Percentiles rank a stretch among this genome's conserved stretches.
Evolutionary conservation across 306 rosid genomes (phyloP).

Genomic region (Sicyos baderoa): DNA sequence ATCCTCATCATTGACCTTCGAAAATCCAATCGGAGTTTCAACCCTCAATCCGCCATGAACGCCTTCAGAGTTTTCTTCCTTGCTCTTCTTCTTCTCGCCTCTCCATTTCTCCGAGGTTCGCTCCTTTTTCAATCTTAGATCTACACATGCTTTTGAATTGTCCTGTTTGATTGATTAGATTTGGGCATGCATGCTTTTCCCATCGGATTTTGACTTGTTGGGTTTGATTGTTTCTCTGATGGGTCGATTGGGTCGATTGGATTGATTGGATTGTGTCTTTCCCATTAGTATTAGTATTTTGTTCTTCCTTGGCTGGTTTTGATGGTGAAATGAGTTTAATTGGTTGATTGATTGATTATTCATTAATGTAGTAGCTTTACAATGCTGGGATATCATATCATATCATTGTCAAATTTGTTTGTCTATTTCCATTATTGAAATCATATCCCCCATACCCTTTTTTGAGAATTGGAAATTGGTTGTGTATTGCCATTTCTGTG

Average conservation of each 20-base stretch:
- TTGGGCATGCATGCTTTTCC: conserved; percentile 2
- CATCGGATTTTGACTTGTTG: background rate
- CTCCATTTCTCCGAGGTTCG: conserved; percentile 70
- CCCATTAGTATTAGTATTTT: background rate
- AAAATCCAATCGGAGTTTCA: conserved; percentile 6
- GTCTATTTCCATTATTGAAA: background rate
- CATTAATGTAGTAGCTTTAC: background rate
- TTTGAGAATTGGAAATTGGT: background rate
- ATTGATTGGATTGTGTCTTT: background rate
- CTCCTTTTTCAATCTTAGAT: conserved; percentile 32
- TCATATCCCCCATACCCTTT: background rate
- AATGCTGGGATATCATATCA: background rate
- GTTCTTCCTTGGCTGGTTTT: background rate
- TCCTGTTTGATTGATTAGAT: too few species aligned
- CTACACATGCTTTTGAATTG: conserved; percentile 37
- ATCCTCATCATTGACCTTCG: conserved; percentile 5
- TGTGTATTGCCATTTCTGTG: background rate
- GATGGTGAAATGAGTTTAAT: background rate
- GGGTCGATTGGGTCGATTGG: conserved; percentile 1
- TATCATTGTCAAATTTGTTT: background rate
- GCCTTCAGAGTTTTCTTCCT: conserved; percentile 45
- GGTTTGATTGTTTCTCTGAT: background rate
- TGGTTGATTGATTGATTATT: too few species aligned
- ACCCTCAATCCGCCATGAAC: conserved; percentile 24
- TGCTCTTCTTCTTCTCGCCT: conserved; percentile 57